Evolutionary conservation across 805 yeast genomes (phyloP).

Genomic region (Pichia pseudocactophila): DNA sequence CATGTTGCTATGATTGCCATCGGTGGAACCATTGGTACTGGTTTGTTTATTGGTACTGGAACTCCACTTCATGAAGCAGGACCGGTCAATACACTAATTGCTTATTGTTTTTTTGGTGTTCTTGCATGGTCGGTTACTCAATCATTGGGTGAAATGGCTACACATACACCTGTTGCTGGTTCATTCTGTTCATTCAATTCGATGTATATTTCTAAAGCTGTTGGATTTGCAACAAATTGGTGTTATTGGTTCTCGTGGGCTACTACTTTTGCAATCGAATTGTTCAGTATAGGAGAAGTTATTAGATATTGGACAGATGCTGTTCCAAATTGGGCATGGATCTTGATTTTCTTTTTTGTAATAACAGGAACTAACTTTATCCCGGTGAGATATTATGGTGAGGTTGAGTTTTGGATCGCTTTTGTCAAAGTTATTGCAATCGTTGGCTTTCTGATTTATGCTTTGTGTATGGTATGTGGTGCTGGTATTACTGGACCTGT

Average conservation of each 20-base stretch:
- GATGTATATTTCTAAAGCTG: slow-evolving; percentile 58
- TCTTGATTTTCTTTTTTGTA: slow-evolving; percentile 52
- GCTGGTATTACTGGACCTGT: slow-evolving; percentile 61
- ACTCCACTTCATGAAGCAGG: slow-evolving; percentile 50
- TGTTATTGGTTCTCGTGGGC: slow-evolving; percentile 75
- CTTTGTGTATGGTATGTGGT: slow-evolving; percentile 66
- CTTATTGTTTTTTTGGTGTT: slow-evolving; percentile 58
- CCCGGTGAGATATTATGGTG: slow-evolving; percentile 68
- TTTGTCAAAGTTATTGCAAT: slow-evolving; percentile 58
- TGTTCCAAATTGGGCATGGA: slow-evolving; percentile 70
- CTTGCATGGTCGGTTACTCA: slow-evolving; percentile 61
- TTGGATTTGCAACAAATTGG: slow-evolving; percentile 68
- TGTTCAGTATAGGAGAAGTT: slow-evolving; percentile 61
- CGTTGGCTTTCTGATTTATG: slow-evolving; percentile 60
- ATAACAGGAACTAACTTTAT: slow-evolving; percentile 47
- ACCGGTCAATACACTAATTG: slow-evolving; percentile 58
- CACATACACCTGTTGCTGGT: slow-evolving; percentile 60
- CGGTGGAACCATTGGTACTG: slow-evolving; percentile 78
- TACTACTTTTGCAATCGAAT: slow-evolving; percentile 64
- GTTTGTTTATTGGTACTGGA: slow-evolving; percentile 60
- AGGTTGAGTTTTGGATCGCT: slow-evolving; percentile 69
- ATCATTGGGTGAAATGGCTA: slow-evolving; percentile 75
- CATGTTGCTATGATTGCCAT: slow-evolving; percentile 70
- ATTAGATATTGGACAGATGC: slow-evolving; percentile 58
- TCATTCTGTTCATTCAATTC: slow-evolving; percentile 65